Conservation (phyloP, 257 asterid species). For the Salvia splendens region DNA sequence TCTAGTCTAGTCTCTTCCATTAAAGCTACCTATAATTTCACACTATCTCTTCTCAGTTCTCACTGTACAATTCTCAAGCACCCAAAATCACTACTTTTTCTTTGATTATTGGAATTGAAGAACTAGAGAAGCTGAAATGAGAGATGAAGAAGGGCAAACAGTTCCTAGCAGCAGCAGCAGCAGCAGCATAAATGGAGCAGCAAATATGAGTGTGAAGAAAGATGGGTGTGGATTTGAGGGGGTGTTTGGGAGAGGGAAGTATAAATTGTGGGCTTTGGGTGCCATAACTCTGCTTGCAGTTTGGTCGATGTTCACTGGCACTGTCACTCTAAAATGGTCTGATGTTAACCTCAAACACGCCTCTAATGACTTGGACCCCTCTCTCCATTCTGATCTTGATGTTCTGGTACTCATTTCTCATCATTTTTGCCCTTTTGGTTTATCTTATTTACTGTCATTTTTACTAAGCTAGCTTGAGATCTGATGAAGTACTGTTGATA, state of each 20-base stretch:
- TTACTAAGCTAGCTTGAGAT: slow-evolving; percentile 26
- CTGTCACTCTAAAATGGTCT: slow-evolving; percentile 86
- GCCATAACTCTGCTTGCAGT: slow-evolving; percentile 76
- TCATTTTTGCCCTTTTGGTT: background rate
- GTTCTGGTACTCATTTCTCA: slow-evolving; percentile 57
- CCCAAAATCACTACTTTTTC: background rate
- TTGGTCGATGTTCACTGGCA: slow-evolving; percentile 95
- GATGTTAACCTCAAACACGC: slow-evolving; percentile 55
- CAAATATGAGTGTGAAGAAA: slow-evolving; percentile 45
- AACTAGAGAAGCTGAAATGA: slow-evolving; percentile 45
- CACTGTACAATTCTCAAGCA: background rate
- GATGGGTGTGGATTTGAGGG: slow-evolving; percentile 54
- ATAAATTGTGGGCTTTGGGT: slow-evolving; percentile 87
- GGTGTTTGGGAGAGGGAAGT: slow-evolving; percentile 69
- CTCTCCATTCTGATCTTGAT: slow-evolving; percentile 70
- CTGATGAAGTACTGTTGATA: slow-evolving; percentile 12
- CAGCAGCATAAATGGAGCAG: slow-evolving; percentile 29
- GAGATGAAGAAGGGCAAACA: slow-evolving; percentile 63
- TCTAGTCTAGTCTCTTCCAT: slow-evolving; percentile 17
- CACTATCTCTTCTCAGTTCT: slow-evolving; percentile 7
- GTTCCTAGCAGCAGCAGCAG: slow-evolving; percentile 40
- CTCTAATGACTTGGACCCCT: slow-evolving; percentile 50
- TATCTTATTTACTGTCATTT: background rate
- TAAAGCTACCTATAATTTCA: background rate
- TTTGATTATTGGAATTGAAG: background rate